These are phyloP conservation scores for Colletotrichum simmondsii DNA, from an alignment of 2,329 filamentous ascomycete species.

Conservation along the genomic window DNA sequence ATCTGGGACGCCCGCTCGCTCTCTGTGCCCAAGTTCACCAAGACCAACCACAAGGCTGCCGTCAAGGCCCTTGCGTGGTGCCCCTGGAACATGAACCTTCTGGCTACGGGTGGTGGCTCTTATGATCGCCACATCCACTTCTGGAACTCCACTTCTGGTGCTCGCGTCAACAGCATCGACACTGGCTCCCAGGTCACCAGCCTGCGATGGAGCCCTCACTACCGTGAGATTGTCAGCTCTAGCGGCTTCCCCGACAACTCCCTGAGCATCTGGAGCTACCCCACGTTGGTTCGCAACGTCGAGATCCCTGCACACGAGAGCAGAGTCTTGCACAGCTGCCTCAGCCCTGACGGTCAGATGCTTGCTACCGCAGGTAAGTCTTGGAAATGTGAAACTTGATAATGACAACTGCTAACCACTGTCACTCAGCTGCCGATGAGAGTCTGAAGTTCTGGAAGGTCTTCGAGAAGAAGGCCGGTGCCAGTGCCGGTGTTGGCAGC, in stretches of 20 bases:
- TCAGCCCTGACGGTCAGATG: conserved; percentile 98
- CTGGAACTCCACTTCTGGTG: conserved; percentile 99
- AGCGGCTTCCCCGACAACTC: conserved; percentile 99
- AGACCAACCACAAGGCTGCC: conserved; percentile 99
- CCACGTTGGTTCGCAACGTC: conserved; percentile 94
- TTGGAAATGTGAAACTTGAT: not conserved
- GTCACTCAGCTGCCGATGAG: conserved; percentile 81
- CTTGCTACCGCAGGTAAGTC: conserved; percentile 86
- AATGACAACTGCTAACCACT: conserved; percentile 41
- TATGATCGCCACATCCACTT: conserved; percentile 99
- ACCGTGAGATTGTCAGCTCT: conserved; percentile 97
- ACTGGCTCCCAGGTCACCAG: conserved; percentile 98
- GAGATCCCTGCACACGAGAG: conserved; percentile 99
- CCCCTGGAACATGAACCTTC: conserved; percentile 97
- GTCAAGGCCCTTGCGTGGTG: conserved; percentile 99
- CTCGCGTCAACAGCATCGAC: conserved; percentile 98
- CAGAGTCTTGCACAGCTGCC: conserved; percentile 93
- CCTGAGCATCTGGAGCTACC: conserved; percentile 99
- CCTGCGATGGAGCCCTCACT: conserved; percentile 94
- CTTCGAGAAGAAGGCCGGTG: conserved; percentile 96
- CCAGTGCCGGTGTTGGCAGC: conserved; percentile 73
- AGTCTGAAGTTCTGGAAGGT: conserved; percentile 99
- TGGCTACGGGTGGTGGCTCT: conserved; percentile 94
- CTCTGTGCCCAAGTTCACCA: conserved; percentile 96
- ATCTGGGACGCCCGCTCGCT: conserved; percentile 98